Evolutionary conservation across 192 early-diverging fungal genomes (phyloP).

Genomic region (Helicostylum pulchrum): DNA sequence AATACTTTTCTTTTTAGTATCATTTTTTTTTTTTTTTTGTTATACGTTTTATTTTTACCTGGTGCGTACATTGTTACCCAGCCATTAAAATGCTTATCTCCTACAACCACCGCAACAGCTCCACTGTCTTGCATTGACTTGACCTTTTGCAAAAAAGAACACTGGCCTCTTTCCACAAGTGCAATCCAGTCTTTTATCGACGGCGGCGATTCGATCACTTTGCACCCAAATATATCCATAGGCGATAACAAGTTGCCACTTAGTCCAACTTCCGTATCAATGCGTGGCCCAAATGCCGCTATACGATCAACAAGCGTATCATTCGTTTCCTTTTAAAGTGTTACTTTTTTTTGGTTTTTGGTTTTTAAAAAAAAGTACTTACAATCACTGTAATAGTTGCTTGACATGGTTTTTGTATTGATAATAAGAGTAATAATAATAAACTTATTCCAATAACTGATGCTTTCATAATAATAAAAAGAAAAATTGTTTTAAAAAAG

Average conservation of each 20-base stretch:
- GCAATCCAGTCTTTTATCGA: constrained; percentile 66
- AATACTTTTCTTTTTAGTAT: constrained; percentile 8
- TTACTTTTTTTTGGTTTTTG: too few species aligned
- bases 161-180: constrained; percentile 89
- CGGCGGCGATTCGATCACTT: constrained; percentile 32
- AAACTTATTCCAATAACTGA: too few species aligned
- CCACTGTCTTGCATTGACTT: constrained; percentile 86
- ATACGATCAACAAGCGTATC: constrained; percentile 62
- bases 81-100: constrained; percentile 69
- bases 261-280: constrained; percentile 62
- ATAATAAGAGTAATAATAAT: too few species aligned
- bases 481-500: too few species aligned
- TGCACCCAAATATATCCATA: constrained; percentile 57
- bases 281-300: constrained; percentile 83
- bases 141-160: constrained; percentile 89
- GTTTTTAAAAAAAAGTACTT: too few species aligned
- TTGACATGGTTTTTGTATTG: not conserved
- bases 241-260: constrained; percentile 58
- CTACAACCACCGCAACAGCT: constrained; percentile 84
- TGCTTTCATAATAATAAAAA: too few species aligned
- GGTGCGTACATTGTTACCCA: constrained; percentile 88
- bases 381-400: not conserved
- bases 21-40: not conserved
- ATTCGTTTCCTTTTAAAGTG: constrained; percentile 45
- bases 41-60: constrained; percentile 28